Evolutionary conservation across 768 basidiomycete genomes (phyloP), one percentile per base, ranked within the genome.

Genomic region (Suillus brevipes): DNA sequence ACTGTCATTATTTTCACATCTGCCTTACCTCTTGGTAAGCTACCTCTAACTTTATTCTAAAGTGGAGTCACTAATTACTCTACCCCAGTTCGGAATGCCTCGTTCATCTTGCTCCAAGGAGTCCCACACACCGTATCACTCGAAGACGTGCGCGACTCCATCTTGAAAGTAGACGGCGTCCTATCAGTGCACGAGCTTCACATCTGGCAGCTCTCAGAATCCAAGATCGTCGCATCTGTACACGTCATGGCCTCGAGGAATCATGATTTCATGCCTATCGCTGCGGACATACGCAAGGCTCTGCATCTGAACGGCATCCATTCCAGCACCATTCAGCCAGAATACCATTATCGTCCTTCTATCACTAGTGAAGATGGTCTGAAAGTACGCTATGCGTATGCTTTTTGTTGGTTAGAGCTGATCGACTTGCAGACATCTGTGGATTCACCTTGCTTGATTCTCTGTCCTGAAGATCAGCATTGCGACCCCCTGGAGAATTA

Each of bases 141-240:
- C 28, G 95, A 97, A 25, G 87, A 89, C 68, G 91, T 99, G 25
- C 87, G 90, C 52, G 78, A 81, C 20, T 87, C 91, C 6, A 97
- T 99, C 62, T 81, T 91, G 18, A 80, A 80, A 3, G 91, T 98
- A 28, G 84, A 90, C 4, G 97, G 97, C 59, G 97, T 91, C 31
- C 76, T 86, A 62, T 87, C 87, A 20, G 81, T 99, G 36, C 97
- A 99, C 71, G 94, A 98, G 73, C 83, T 99, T 28, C 97, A 99
- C 78, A 87, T 99, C 63, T 99, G 97, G 97, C 95, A 97, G 72
- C 85, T 99, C 57, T 96, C 94, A 16, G 97, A 99, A 78, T 88
- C 86, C 64, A 98, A 97, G 75, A 88, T 95, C 63, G 91, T 99
- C 49, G 96, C 96, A 12, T 96, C 93, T 3, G 97, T 99, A 28